Base-by-base conservation (phyloP, 2,329 filamentous ascomycete genomes). In the Verticillium nonalfalfae region DNA sequence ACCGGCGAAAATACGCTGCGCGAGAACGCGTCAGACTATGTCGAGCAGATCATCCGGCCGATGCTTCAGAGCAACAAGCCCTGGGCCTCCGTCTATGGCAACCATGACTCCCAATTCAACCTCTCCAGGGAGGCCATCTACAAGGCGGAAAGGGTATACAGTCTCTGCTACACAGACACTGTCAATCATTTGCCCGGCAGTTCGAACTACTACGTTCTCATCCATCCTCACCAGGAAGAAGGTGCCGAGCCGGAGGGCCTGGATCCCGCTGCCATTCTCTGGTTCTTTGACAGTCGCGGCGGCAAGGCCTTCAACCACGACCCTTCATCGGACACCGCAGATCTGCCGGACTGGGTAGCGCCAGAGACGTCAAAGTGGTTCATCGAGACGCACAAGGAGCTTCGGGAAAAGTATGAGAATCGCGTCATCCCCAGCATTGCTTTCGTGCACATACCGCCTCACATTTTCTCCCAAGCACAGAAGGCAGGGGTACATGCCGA, bases 21-120 rank as follows among this genome's bases (percentile, higher is more conserved):
- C 18, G 68, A 75, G 1, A 85, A 85, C 64, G 76, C 78, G 57
- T 81, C 77, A 1, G 62, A 69, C n/a, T 83, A 84, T 57, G 55
- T 85, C 10, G 78, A 85, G 63, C 68, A 76, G 56, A 77, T 85
- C 33, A 79, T 83, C 1, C 68, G 65, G 2, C 81, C 81, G 0
- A 67, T 87, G 0, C 71, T 84, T 1, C 59, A 76, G 1, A 74
- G 75, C 13, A 72, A 73, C 11, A 64, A 83, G 1, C 74, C 74
- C 1, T 87, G 84, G 79, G 83, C 83, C 2, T 81, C 79, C 1
- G 82, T 83, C 0, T 87, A 87, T 61, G 85, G 85, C 5, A 88
- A 88, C 63, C 85, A 88, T 67, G 85, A 88, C 67, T 79, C 75
- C 59, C 71, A 80, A 56, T 78, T 73, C 62, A 81, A 81, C 57